phyloP scores from a whole-genome alignment of 2,329 filamentous ascomycete genomes.

The Cladosporium sp. region DNA sequence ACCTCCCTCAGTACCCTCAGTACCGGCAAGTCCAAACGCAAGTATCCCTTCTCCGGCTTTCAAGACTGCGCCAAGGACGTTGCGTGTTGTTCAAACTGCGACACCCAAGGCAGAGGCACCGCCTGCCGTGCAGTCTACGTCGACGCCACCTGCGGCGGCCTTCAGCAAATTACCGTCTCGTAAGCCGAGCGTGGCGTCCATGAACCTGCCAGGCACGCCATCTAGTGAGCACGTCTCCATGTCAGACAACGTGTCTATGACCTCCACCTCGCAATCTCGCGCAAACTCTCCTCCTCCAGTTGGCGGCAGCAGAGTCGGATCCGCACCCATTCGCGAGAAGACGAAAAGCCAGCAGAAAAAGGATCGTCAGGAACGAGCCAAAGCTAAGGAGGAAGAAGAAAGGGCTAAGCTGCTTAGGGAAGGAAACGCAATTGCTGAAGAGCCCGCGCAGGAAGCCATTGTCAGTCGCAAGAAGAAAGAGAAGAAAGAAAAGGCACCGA shows the following conservation, averaged over 20 bases:
- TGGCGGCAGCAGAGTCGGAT: slow-evolving; percentile 59
- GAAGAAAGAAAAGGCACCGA: slow-evolving; percentile 59
- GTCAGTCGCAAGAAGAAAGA: slow-evolving; percentile 81
- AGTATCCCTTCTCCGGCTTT: slow-evolving; percentile 45
- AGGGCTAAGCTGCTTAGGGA: slow-evolving; percentile 38
- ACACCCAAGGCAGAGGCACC: slow-evolving; percentile 64
- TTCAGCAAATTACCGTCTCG: slow-evolving; percentile 47
- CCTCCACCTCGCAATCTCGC: slow-evolving; percentile 71
- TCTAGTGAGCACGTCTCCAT: slow-evolving; percentile 69
- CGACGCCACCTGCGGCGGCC: slow-evolving; percentile 31
- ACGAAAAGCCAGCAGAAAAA: slow-evolving; percentile 81
- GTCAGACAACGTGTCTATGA: slow-evolving; percentile 68
- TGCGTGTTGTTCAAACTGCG: slow-evolving; percentile 68
- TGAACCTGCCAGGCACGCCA: slow-evolving; percentile 69
- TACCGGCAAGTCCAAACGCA: slow-evolving; percentile 56
- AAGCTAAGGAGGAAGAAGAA: slow-evolving; percentile 50
- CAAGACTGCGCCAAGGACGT: slow-evolving; percentile 60
- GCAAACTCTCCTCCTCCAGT: slow-evolving; percentile 68
- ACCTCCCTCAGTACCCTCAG: slow-evolving; percentile 54
- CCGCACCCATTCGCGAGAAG: slow-evolving; percentile 66
- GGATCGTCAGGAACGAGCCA: slow-evolving; percentile 50
- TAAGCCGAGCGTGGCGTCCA: slow-evolving; percentile 57
- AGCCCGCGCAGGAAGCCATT: slow-evolving; percentile 66
- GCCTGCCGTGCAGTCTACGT: slow-evolving; percentile 39
- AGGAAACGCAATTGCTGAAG: slow-evolving; percentile 44